phyloP scores from a whole-genome alignment of 345 rosid species.

The Eucalyptus marginata region DNA sequence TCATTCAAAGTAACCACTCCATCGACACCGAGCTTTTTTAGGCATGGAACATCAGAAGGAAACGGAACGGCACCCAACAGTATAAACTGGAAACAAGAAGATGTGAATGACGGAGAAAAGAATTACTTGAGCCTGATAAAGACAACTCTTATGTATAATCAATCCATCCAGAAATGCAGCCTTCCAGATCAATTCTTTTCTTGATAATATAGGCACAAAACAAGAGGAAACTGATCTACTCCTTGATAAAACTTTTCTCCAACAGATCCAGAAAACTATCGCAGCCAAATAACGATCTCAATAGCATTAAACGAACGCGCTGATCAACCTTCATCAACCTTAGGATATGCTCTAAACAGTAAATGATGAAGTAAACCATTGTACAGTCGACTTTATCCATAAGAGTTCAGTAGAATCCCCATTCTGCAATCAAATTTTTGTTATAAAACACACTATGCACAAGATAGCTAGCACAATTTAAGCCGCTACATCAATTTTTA shows the following conservation, averaged over 20 bases:
- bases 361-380: neutral
- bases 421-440: neutral
- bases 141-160: neutral
- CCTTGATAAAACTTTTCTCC: neutral
- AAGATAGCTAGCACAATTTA: neutral
- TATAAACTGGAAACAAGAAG: constrained; percentile 31
- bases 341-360: neutral
- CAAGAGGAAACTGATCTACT: neutral
- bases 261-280: neutral
- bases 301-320: neutral
- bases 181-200: neutral
- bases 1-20: constrained; percentile 77
- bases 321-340: neutral
- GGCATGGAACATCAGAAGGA: constrained; percentile 57
- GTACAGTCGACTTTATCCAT: neutral
- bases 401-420: neutral
- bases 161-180: neutral
- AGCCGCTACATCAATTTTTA: neutral
- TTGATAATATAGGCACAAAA: neutral
- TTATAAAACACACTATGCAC: neutral
- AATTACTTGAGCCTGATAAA: neutral
- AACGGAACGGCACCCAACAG: constrained; percentile 83
- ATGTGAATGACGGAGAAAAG: neutral
- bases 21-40: constrained; percentile 59
- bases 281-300: neutral